Base-by-base conservation (phyloP, 495 filamentous ascomycete genomes). In the Neurospora cerealis region DNA sequence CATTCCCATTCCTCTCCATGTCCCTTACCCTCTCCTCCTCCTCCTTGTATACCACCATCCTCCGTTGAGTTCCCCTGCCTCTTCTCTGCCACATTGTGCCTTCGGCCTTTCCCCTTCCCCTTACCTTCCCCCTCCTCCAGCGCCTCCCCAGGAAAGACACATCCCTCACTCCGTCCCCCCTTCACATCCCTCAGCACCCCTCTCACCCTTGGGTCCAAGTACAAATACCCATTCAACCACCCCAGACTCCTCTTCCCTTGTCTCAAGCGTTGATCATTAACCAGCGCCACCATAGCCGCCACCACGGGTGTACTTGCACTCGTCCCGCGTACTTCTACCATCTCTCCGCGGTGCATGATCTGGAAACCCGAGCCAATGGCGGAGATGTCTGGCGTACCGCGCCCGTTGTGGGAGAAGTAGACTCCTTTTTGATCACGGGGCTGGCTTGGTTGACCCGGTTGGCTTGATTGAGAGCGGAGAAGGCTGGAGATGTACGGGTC, bases 321-420 rank as follows among this genome's bases (percentile, higher is more conserved):
- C 3, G 83, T 85, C 17, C 83, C 83, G 10, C 81, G 74, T n/a
- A 84, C 82, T 38, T 78, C 79, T 24, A 60, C 74, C 24, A 78
- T 71, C 21, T 74, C 73, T 3, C 82, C 83, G 3, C 77, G 79
- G 40, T 78, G 74, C 38, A 79, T 72, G 60, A 84, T 84, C 73
- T 79, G 77, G 62, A 83, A 85, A 11, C 77, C 79, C 1, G 79
- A 80, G 3, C 83, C 83, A 1, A 83, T 76, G 11, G 83, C 83
- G 28, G 80, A 78, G 17, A 96, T 88, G 77, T 96, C 93, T 0
- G 93, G 93, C 69, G 92, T 88, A 1, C 88, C 93, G 54, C 92
- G 87, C 0, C 93, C 93, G 3, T 82, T 77, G 0, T 80, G 78
- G 78, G 92, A 80, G 82, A 87, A 93, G 83, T 75, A 85, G 81